These are phyloP conservation scores for Ceratocystis cubensis DNA, from an alignment of 2,329 filamentous ascomycete species.

Conservation along the genomic window DNA sequence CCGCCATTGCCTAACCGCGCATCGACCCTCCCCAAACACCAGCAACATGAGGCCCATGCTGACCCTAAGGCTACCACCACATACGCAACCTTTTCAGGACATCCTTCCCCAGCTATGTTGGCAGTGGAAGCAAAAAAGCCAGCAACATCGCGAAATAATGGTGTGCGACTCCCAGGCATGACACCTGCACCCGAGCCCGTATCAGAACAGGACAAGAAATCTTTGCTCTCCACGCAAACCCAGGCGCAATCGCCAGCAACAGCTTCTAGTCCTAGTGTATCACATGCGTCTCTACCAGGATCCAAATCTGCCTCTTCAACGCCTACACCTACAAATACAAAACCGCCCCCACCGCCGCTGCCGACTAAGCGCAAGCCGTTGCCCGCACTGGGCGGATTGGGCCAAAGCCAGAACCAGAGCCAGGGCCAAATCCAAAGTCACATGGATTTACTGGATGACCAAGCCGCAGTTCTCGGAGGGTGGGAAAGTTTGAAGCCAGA, in stretches of 20 bases:
- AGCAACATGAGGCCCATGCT: not conserved
- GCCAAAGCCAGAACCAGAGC: conserved; percentile 22
- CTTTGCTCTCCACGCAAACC: not conserved
- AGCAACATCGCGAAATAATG: not conserved
- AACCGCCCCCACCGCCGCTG: conserved; percentile 17
- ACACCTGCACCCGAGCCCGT: not conserved
- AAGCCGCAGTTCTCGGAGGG: conserved; percentile 36
- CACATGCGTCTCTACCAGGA: no score
- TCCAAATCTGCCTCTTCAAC: not conserved
- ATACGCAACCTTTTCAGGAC: no score
- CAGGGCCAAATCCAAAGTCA: conserved; percentile 24
- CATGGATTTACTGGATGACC: conserved; percentile 39
- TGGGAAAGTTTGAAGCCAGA: conserved; percentile 45
- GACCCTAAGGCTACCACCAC: not conserved
- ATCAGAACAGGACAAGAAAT: not conserved
- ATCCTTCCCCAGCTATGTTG: not conserved
- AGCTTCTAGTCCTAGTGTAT: no score
- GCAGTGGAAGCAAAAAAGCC: not conserved
- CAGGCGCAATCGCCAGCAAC: not conserved
- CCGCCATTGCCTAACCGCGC: not conserved
- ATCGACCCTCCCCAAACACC: not conserved
- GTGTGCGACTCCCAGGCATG: conserved; percentile 15
- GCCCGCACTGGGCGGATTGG: not conserved
- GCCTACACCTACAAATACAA: not conserved
- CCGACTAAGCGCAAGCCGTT: conserved; percentile 25